These are phyloP conservation scores for Hansenula lynferdii DNA, from an alignment of 1,139 yeast genomes.

Conservation along the genomic window DNA sequence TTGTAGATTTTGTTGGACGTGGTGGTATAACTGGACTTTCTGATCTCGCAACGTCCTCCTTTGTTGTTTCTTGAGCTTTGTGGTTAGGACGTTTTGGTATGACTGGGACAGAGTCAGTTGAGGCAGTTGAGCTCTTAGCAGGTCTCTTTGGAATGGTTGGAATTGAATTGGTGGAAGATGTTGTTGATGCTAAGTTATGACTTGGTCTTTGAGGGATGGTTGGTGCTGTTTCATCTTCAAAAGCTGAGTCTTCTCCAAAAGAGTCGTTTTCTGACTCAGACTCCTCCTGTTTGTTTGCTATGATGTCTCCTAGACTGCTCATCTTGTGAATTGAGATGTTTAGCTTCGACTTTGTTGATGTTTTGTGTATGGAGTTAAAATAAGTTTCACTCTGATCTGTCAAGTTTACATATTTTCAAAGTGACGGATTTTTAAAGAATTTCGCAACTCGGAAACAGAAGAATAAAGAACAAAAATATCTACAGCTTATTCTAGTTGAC, in stretches of 20 bases:
- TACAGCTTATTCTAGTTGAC: too few species aligned
- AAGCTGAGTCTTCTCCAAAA: not conserved
- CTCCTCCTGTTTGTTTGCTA: not conserved
- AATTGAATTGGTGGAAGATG: not conserved
- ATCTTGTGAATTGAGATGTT: not conserved
- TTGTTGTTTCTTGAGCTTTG: slow-evolving; percentile 2
- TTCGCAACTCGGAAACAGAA: too few species aligned
- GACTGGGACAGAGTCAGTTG: not conserved
- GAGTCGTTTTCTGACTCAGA: not conserved
- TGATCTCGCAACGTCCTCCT: not conserved
- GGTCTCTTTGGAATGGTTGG: not conserved
- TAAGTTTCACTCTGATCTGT: too few species aligned
- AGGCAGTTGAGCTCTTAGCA: not conserved
- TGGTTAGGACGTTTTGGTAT: slow-evolving; percentile 16
- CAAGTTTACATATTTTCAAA: too few species aligned
- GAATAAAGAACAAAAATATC: not conserved
- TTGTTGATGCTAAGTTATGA: slow-evolving; percentile 2
- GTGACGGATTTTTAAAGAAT: too few species aligned
- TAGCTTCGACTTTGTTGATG: not conserved
- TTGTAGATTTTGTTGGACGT: slow-evolving; percentile 14
- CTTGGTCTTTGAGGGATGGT: slow-evolving; percentile 15
- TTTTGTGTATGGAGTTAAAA: not conserved
- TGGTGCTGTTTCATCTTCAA: slow-evolving; percentile 4
- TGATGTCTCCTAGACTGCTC: not conserved
- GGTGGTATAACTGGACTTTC: slow-evolving; percentile 7